phyloP scores from a whole-genome alignment of 108 stramenopile species.

The Bacterosira constricta region DNA sequence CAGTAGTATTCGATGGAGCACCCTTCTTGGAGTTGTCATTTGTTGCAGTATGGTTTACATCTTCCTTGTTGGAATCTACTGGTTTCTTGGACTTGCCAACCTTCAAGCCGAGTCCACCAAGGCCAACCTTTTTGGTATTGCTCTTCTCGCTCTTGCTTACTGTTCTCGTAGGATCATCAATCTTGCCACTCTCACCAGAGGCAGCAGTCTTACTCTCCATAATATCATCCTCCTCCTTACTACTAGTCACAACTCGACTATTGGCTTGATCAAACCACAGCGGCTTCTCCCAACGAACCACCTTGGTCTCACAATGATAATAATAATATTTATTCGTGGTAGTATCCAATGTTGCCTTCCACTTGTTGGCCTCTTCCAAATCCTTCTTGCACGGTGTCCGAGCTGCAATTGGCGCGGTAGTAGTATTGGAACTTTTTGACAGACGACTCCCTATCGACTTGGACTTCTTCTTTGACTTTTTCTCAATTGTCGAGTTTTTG shows the following conservation, averaged over 20 bases:
- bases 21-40: neutral
- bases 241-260: neutral
- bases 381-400: no score
- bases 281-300: slow-evolving; percentile 18
- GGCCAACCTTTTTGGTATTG: neutral
- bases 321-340: slow-evolving; percentile 22
- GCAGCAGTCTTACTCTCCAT: neutral
- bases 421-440: no score
- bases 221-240: neutral
- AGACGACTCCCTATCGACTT: no score
- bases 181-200: neutral
- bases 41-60: no score
- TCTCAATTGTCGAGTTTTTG: no score
- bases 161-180: no score
- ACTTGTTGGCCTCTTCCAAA: slow-evolving; percentile 23
- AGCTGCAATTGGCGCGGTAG: no score
- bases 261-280: slow-evolving; percentile 21
- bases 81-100: neutral
- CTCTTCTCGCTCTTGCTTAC: no score
- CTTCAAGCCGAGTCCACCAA: slow-evolving; percentile 1
- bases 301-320: slow-evolving; percentile 22
- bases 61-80: neutral
- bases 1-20: no score
- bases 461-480: no score
- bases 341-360: slow-evolving; percentile 11